A percentile compares a stretch with the other conserved stretches of the same genome.
Conservation (phyloP, 305 asterid species). For the Stenogyne calaminthoides region DNA sequence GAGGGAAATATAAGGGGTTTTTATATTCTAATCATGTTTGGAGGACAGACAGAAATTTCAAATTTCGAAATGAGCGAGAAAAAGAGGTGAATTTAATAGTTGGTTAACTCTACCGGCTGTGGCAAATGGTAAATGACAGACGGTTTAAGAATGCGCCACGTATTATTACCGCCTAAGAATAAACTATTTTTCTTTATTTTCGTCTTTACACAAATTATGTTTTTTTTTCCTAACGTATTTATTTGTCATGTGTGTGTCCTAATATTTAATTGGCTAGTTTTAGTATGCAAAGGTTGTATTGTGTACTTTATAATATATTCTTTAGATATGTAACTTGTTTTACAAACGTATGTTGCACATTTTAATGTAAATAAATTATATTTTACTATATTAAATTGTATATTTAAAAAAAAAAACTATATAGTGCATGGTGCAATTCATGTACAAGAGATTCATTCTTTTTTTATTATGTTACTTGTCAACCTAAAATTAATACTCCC, state of each 20-base stretch:
- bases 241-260: neutral
- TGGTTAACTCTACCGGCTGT: constrained; percentile 24
- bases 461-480: too few species aligned
- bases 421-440: too few species aligned
- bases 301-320: too few species aligned
- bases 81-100: neutral
- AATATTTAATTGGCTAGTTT: too few species aligned
- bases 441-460: too few species aligned
- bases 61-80: constrained; percentile 25
- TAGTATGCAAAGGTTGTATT: too few species aligned
- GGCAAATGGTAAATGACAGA: constrained; percentile 25
- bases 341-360: too few species aligned
- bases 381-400: too few species aligned
- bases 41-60: constrained; percentile 27
- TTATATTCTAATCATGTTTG: constrained; percentile 17
- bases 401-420: too few species aligned
- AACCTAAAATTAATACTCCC: too few species aligned
- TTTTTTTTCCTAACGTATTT: neutral
- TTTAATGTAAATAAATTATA: too few species aligned
- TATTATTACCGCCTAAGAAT: neutral
- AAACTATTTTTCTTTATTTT: neutral
- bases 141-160: constrained; percentile 16
- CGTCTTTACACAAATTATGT: neutral
- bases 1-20: constrained; percentile 27
- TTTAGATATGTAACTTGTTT: too few species aligned